A percentile compares a stretch with the other conserved stretches of the same genome.
Conservation (phyloP, 2,329 filamentous ascomycete species). For the Leptoxyphium fumago region DNA sequence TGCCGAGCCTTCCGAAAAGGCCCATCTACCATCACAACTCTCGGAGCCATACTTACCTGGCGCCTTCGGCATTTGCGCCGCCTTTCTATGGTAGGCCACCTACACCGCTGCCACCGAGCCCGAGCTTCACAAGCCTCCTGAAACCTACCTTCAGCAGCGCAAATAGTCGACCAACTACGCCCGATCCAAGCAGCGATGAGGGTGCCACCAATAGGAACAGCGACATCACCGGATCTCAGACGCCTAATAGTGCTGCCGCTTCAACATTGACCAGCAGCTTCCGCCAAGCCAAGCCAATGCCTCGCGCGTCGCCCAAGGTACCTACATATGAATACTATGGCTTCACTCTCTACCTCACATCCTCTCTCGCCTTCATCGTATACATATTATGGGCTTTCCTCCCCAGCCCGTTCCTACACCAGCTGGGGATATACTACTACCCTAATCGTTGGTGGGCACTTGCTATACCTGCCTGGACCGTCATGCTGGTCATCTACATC, state of each 20-base stretch:
- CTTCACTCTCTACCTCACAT: conserved; percentile 90
- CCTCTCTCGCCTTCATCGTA: conserved; percentile 61
- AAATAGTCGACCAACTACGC: conserved; percentile 81
- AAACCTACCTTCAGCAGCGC: conserved; percentile 50
- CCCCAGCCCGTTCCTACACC: conserved; percentile 79
- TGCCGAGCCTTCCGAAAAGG: conserved; percentile 14
- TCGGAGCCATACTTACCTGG: conserved; percentile 30
- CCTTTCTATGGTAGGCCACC: conserved; percentile 98
- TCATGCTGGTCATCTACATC: conserved; percentile 79
- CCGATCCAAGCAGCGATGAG: conserved; percentile 82
- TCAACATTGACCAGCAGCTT: conserved; percentile 40
- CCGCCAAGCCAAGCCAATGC: conserved; percentile 49
- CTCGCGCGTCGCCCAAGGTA: conserved; percentile 77
- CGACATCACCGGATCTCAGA: conserved; percentile 21
- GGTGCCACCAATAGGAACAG: conserved; percentile 12
- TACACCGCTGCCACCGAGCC: conserved; percentile 81
- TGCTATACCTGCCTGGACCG: conserved; percentile 77
- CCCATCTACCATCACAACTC: conserved; percentile 29
- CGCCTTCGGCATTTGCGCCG: conserved; percentile 44
- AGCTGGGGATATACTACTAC: conserved; percentile 90
- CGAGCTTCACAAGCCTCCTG: conserved; percentile 79
- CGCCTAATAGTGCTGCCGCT: conserved; percentile 41
- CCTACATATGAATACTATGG: conserved; percentile 99
- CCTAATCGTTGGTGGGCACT: conserved; percentile 97
- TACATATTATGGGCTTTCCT: conserved; percentile 77